A percentile compares a stretch with the other conserved stretches of the same genome.
Evolutionary conservation across 2,329 filamentous ascomycete species (phyloP).

Genomic region (Claviceps paspali): DNA sequence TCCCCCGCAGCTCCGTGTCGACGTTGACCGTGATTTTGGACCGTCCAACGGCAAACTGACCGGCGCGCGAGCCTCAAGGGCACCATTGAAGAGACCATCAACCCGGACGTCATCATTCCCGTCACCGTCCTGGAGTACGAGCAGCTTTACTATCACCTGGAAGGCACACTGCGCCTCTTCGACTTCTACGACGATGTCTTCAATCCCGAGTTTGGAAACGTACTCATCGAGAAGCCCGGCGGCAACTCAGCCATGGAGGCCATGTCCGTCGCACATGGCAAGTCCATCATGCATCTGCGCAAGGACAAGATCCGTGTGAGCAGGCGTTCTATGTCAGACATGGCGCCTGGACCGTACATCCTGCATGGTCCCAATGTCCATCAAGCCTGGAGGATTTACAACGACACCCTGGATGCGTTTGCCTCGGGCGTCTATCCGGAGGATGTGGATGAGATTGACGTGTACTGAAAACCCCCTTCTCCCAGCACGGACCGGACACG

Average conservation of each 20-base stretch:
- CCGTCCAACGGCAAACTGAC: no score
- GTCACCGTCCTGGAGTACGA: slow-evolving; percentile 24
- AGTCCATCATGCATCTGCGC: slow-evolving; percentile 2
- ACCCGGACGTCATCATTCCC: slow-evolving; percentile 24
- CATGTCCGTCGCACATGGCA: not conserved
- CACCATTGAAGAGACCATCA: slow-evolving; percentile 25
- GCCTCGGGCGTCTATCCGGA: slow-evolving; percentile 22
- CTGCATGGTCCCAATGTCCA: slow-evolving; percentile 25
- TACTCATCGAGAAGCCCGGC: slow-evolving; percentile 23
- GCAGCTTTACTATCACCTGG: slow-evolving; percentile 22
- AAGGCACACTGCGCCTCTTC: slow-evolving; percentile 18
- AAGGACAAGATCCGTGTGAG: slow-evolving; percentile 10
- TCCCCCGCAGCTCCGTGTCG: no score
- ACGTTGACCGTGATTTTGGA: no score
- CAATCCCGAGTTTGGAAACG: slow-evolving; percentile 20
- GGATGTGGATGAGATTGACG: slow-evolving; percentile 6
- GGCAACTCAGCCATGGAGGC: slow-evolving; percentile 7
- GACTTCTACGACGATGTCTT: slow-evolving; percentile 24
- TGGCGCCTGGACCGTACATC: slow-evolving; percentile 27
- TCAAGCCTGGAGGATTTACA: slow-evolving; percentile 26
- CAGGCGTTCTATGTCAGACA: slow-evolving; percentile 8
- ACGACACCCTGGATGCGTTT: slow-evolving; percentile 22
- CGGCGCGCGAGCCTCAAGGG: slow-evolving; percentile 13
- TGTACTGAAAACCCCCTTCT: not conserved
- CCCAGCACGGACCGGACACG: not conserved